Base-by-base conservation (phyloP, 2,329 filamentous ascomycete genomes). In the Arthrobotrys megalospora region DNA sequence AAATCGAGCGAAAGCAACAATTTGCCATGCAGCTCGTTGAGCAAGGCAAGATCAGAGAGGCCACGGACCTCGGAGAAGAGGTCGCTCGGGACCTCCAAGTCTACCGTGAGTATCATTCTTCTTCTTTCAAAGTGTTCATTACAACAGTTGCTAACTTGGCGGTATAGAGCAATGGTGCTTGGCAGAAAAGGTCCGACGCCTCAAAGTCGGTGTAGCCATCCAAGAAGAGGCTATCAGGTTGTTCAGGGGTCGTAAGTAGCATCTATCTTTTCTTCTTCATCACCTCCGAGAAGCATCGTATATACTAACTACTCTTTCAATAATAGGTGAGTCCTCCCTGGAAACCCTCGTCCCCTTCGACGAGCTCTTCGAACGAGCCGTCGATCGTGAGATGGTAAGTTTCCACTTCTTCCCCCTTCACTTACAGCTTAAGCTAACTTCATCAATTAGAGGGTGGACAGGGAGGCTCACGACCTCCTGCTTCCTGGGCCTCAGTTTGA, bases 131-230 rank as follows among this genome's bases (percentile, higher is more conserved):
- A 6, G 1, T 1, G 36, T 11, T 11, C 24, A 12, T 28, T 6
- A 16, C 6, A 24, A 52, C 3, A 32, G 1, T 11, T 36, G 6
- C 16, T 32, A 10, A 48, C 34, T 0, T 24, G 28, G 34, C 32
- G n/a, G 12, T 28, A 32, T 43, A 78, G 75, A 58, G 21, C 67
- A 72, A 41, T 48, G 70, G 52, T 41, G 62, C 3, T 60, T 72
- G 24, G 75, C 67, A 14, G 75, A 78, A 36, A 78, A 78, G 47
- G 67, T 72, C 64, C 67, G 67, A 7, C 75, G 75, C 10, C 43
- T 78, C 43, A 78, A 78, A 32, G 21, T 66, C 16, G 66, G 52
- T 7, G 55, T 78, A 41, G 43, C 60, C 8, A 78, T 78, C 52
- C 67, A 78, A 43, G 52, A 62, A 10, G 52, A 71, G 16, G 75